Evolutionary conservation across 306 rosid genomes (phyloP).

Genomic region (Corylus avellana): DNA sequence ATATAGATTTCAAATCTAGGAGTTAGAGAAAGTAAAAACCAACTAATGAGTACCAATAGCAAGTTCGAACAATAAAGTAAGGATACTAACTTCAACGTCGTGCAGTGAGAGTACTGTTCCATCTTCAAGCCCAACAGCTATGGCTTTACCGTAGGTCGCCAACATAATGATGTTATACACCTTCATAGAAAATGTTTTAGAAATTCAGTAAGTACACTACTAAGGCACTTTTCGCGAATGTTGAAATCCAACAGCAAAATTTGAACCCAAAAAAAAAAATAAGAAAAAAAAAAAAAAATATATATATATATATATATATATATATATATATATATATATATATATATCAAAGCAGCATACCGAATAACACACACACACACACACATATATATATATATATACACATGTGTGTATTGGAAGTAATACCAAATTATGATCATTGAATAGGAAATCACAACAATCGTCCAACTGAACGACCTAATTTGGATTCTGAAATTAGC

Average conservation of each 20-base stretch:
- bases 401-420: background rate
- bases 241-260: background rate
- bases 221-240: conserved; percentile 2
- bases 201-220: conserved; percentile 9
- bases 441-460: background rate
- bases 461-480: background rate
- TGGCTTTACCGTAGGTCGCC: conserved; percentile 94
- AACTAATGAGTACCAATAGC: background rate
- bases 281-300: too few species aligned
- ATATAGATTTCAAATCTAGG: conserved; percentile 6
- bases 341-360: too few species aligned
- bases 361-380: too few species aligned
- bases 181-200: conserved; percentile 42
- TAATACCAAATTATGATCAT: background rate
- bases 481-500: background rate
- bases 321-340: too few species aligned
- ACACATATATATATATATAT: background rate
- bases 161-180: conserved; percentile 71
- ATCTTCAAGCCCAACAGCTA: conserved; percentile 87
- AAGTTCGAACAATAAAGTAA: background rate
- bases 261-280: conserved; percentile 1
- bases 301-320: too few species aligned
- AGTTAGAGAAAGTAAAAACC: background rate
- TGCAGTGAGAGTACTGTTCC: conserved; percentile 75
- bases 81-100: conserved; percentile 81